Evolutionary conservation across 176 grass and related monocot species (phyloP), one percentile per base, ranked within the genome.

Genomic region (Zoysia pacifica): DNA sequence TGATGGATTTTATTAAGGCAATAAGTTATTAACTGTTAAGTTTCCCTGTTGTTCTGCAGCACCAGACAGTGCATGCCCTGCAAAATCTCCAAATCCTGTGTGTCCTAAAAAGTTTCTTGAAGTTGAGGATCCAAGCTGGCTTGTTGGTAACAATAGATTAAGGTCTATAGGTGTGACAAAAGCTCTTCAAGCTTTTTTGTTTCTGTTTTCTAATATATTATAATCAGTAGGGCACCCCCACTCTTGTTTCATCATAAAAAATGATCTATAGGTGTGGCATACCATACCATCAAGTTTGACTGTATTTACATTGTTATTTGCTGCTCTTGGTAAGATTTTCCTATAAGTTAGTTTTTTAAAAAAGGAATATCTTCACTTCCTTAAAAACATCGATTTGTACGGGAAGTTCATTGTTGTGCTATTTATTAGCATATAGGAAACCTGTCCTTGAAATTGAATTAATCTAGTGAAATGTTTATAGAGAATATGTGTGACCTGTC

Each of bases 71-170:
- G 11, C 13, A 1, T 68, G 48, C 39, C 37, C 81, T 72, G 2
- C 64, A 62, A 81, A 85, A 89, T 71, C 83, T 73, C 67, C 61
- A 68, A 66, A 79, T 69, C 78, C 70, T 7, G 2, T 38, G 11
- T 41, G 39, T 46, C 60, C 79, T 75, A 40, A 53, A 75, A 85
- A 81, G 89, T 39, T 83, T 82, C 81, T 84, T 85, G 83, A 93
- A 89, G 92, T 91, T 62, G 83, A 89, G 73, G 86, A 89, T 66
- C 66, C 78, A 79, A 89, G 80, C 81, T 97, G 83, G 92, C 61
- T 91, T 89, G 92, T 94, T 62, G 85, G 86, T 75, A 92, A 88
- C 58, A 89, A 93, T 59, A 82, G 51, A 83, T 81, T 97, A 74
- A 80, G 78, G 74, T 93, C 86, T 62, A 87, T 97, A 93, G 95